phyloP scores from a whole-genome alignment of 1,284 basidiomycete species.

The Erythrobasidium hasegawianum region DNA sequence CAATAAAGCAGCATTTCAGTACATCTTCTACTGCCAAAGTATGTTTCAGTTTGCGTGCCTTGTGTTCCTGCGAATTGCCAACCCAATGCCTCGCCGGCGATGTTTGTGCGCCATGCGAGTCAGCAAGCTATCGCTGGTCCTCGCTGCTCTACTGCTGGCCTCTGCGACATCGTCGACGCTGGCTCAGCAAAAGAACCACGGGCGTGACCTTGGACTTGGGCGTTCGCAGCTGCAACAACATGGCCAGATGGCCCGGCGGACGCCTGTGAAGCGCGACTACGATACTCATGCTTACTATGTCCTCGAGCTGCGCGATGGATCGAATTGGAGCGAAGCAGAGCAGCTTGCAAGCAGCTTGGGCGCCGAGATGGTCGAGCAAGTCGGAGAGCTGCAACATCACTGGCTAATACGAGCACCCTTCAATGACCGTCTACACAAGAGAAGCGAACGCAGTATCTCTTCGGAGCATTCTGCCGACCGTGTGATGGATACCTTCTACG shows the following conservation, averaged over 20 bases:
- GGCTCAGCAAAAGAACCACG: no score
- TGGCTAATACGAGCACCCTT: slow-evolving; percentile 73
- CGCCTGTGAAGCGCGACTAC: slow-evolving; percentile 54
- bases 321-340: slow-evolving; percentile 12
- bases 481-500: slow-evolving; percentile 26
- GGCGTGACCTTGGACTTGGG: no score
- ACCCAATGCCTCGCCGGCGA: no score
- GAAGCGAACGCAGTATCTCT: slow-evolving; percentile 47
- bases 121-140: no score
- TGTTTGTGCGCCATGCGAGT: no score
- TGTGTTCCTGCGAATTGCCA: no score
- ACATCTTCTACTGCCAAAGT: no score
- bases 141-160: no score
- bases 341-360: slow-evolving; percentile 56
- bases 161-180: no score
- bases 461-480: neutral
- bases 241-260: slow-evolving; percentile 23
- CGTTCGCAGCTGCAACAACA: slow-evolving; percentile 3
- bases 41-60: no score
- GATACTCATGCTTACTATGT: slow-evolving; percentile 86
- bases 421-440: slow-evolving; percentile 48
- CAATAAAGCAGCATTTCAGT: no score
- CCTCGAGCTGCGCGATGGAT: slow-evolving; percentile 58
- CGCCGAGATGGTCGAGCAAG: slow-evolving; percentile 80
- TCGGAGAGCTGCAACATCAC: slow-evolving; percentile 74